Evolutionary conservation across 257 asterid genomes (phyloP).

Genomic region (Salvia hispanica): DNA sequence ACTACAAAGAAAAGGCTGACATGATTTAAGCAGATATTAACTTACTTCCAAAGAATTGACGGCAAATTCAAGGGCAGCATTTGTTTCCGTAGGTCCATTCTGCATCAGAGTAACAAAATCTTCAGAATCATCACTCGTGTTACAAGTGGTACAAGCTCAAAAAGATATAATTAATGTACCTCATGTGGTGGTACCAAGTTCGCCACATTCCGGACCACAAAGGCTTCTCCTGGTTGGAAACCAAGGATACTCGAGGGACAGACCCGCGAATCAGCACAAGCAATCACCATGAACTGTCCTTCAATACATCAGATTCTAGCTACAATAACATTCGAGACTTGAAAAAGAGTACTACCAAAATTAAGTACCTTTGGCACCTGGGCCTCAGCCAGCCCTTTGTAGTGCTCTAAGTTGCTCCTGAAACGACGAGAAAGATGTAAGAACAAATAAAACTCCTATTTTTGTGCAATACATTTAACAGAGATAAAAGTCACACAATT

Average conservation of each 20-base stretch:
- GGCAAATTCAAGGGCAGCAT: conserved; percentile 97
- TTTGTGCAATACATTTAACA: not conserved
- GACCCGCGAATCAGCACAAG: conserved; percentile 98
- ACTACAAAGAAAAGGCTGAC: not conserved
- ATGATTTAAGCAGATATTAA: conserved; percentile 9
- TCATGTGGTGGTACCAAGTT: conserved; percentile 92
- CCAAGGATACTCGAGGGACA: conserved; percentile 93
- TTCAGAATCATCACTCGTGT: conserved; percentile 8
- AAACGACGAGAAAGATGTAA: conserved; percentile 18
- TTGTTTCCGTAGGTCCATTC: conserved; percentile 92
- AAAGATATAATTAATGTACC: conserved; percentile 37
- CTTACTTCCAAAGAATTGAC: conserved; percentile 86
- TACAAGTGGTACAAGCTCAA: not conserved
- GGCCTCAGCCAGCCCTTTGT: conserved; percentile 61
- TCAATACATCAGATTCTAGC: conserved; percentile 39
- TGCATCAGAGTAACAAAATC: conserved; percentile 41
- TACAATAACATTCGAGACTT: not conserved
- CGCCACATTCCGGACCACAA: conserved; percentile 84
- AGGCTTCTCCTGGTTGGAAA: conserved; percentile 96
- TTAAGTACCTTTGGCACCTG: conserved; percentile 82
- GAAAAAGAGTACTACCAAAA: not conserved
- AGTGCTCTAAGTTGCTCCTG: conserved; percentile 75
- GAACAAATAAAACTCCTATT: conserved; percentile 10
- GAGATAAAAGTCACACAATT: conserved; percentile 7
- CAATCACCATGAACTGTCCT: conserved; percentile 93